Evolutionary conservation across 345 rosid species (phyloP).

Genomic region (Dipteronia sinensis): DNA sequence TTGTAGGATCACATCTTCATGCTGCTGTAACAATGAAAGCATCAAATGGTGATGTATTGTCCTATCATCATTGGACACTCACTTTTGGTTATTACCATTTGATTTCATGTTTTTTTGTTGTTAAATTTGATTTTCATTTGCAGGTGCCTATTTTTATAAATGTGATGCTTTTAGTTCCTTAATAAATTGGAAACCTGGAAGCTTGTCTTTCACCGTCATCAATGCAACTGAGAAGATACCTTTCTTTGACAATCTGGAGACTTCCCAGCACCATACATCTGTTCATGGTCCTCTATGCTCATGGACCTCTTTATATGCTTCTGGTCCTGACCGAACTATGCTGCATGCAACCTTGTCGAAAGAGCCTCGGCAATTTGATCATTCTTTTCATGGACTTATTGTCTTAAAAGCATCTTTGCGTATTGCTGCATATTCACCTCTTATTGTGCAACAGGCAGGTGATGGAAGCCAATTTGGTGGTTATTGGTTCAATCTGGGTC

Average conservation of each 20-base stretch:
- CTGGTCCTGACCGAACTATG: slow-evolving; percentile 71
- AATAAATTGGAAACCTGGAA: slow-evolving; percentile 76
- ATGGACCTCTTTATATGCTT: slow-evolving; percentile 63
- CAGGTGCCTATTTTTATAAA: slow-evolving; percentile 72
- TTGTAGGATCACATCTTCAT: slow-evolving; percentile 74
- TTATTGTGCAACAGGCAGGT: slow-evolving; percentile 59
- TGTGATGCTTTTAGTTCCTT: slow-evolving; percentile 80
- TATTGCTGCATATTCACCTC: slow-evolving; percentile 80
- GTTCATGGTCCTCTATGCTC: slow-evolving; percentile 73
- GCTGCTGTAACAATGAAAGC: slow-evolving; percentile 87
- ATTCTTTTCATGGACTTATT: slow-evolving; percentile 50
- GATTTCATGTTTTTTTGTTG: slow-evolving; percentile 23
- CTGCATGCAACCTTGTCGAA: slow-evolving; percentile 75
- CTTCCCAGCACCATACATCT: slow-evolving; percentile 29
- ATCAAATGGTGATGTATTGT: slow-evolving; percentile 55
- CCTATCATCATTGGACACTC: slow-evolving; percentile 22
- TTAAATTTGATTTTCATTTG: slow-evolving; percentile 30
- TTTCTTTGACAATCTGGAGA: slow-evolving; percentile 35
- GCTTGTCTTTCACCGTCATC: slow-evolving; percentile 61
- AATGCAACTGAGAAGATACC: slow-evolving; percentile 54
- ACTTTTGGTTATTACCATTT: slow-evolving; percentile 26
- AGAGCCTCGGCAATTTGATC: slow-evolving; percentile 57
- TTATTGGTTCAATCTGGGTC: slow-evolving; percentile 62
- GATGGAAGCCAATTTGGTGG: slow-evolving; percentile 92
- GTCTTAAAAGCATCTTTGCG: slow-evolving; percentile 68